Conservation (phyloP, 768 basidiomycete genomes). For the Galerina marginata region DNA sequence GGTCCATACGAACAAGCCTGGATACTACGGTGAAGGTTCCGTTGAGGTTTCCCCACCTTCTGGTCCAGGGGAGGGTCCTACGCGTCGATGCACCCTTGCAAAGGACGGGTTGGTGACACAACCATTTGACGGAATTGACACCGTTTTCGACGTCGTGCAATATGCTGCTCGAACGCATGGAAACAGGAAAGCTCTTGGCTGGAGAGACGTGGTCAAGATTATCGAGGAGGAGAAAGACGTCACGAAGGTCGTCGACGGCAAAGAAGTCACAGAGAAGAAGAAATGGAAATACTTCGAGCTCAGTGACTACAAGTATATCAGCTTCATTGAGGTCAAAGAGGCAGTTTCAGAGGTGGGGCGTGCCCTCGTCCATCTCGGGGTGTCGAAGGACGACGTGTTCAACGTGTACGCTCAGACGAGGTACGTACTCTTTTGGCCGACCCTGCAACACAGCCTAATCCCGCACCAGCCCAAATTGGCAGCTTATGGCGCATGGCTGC, state of each 20-base stretch:
- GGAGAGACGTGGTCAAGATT: constrained; percentile 71
- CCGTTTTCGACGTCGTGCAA: constrained; percentile 77
- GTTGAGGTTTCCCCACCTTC: constrained; percentile 55
- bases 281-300: constrained; percentile 96
- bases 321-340: constrained; percentile 73
- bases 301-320: constrained; percentile 85
- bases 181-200: constrained; percentile 76
- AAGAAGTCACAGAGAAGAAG: constrained; percentile 87
- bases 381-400: constrained; percentile 75
- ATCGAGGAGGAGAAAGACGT: constrained; percentile 92
- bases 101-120: constrained; percentile 63
- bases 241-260: constrained; percentile 81
- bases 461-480: constrained; percentile 76
- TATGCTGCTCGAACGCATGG: constrained; percentile 81
- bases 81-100: constrained; percentile 61
- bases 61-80: constrained; percentile 54
- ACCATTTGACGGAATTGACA: constrained; percentile 79
- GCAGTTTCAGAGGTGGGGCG: constrained; percentile 68
- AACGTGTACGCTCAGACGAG: constrained; percentile 91
- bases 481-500: constrained; percentile 84
- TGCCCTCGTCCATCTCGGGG: constrained; percentile 73
- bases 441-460: constrained; percentile 10
- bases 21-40: constrained; percentile 66
- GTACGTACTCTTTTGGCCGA: constrained; percentile 41
- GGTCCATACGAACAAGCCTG: constrained; percentile 43